Conservation (phyloP, 495 filamentous ascomycete species). For the Penicillium bovifimosum region DNA sequence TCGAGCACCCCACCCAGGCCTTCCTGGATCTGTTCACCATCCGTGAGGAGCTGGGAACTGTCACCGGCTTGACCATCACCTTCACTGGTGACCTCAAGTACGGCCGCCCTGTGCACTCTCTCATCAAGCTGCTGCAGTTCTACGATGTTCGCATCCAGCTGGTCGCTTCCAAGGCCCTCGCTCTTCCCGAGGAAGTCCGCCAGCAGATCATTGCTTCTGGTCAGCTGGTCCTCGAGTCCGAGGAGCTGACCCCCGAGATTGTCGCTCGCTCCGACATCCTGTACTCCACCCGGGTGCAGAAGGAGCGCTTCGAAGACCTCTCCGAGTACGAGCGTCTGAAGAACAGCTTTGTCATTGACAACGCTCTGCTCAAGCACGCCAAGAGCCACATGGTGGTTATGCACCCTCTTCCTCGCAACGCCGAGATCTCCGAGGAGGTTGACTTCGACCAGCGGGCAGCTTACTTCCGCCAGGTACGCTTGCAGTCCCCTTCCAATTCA, state of each 20-base stretch:
- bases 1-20: constrained; percentile 95
- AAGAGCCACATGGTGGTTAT: constrained; percentile 89
- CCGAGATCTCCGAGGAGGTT: constrained; percentile 89
- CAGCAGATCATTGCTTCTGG: constrained; percentile 63
- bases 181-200: constrained; percentile 68
- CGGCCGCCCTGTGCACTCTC: constrained; percentile 89
- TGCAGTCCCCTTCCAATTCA: neutral
- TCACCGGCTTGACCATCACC: constrained; percentile 89
- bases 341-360: constrained; percentile 81
- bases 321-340: constrained; percentile 80
- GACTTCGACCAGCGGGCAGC: constrained; percentile 96
- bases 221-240: constrained; percentile 67
- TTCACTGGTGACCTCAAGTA: constrained; percentile 91
- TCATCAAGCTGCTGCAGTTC: constrained; percentile 86
- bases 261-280: constrained; percentile 79
- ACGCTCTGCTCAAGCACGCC: constrained; percentile 81
- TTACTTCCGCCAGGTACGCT: constrained; percentile 96
- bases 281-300: constrained; percentile 94
- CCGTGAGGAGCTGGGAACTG: constrained; percentile 91
- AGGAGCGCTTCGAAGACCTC: constrained; percentile 81
- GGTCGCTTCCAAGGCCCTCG: constrained; percentile 73
- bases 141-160: constrained; percentile 93
- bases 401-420: constrained; percentile 91
- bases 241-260: constrained; percentile 77
- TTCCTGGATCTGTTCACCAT: constrained; percentile 99